A percentile compares a stretch with the other conserved stretches of the same genome.
Conservation (phyloP, 345 rosid genomes). For the Balakata baccata region DNA sequence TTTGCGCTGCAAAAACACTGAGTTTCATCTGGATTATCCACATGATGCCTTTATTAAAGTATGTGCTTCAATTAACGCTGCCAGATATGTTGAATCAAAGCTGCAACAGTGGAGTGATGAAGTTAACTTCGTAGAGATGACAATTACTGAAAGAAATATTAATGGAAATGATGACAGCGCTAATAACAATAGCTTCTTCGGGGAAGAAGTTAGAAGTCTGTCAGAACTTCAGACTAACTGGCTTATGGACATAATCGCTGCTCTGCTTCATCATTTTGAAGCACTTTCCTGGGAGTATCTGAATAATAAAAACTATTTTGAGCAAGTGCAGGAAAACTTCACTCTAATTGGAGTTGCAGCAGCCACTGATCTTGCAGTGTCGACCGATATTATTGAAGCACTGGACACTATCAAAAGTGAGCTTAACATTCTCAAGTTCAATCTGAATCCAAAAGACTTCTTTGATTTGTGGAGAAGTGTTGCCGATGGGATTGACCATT, state of each 20-base stretch:
- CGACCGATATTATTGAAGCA: conserved; percentile 44
- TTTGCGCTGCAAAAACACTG: conserved; percentile 45
- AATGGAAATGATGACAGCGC: conserved; percentile 10
- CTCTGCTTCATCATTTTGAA: conserved; percentile 59
- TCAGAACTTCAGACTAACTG: conserved; percentile 58
- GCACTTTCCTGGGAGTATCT: conserved; percentile 41
- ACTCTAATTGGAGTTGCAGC: conserved; percentile 11
- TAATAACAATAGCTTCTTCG: conserved; percentile 46
- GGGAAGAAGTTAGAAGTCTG: conserved; percentile 60
- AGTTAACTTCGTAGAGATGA: conserved; percentile 57
- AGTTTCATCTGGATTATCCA: conserved; percentile 27
- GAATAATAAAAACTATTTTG: conserved; percentile 28
- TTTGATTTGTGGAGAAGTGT: conserved; percentile 69
- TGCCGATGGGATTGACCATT: conserved; percentile 73
- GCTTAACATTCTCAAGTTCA: conserved; percentile 34
- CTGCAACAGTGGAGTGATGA: conserved; percentile 81
- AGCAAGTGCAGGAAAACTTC: conserved; percentile 24
- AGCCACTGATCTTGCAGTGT: conserved; percentile 21
- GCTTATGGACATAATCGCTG: conserved; percentile 59
- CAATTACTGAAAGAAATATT: conserved; percentile 32
- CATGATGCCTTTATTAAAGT: conserved; percentile 41
- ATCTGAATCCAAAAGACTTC: conserved; percentile 65
- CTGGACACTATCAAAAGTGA: conserved; percentile 50
- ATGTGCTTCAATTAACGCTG: conserved; percentile 63
- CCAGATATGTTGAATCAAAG: conserved; percentile 55